These are phyloP conservation scores for Lagerstroemia speciosa DNA, from an alignment of 345 rosid genomes.

Conservation along the genomic window DNA sequence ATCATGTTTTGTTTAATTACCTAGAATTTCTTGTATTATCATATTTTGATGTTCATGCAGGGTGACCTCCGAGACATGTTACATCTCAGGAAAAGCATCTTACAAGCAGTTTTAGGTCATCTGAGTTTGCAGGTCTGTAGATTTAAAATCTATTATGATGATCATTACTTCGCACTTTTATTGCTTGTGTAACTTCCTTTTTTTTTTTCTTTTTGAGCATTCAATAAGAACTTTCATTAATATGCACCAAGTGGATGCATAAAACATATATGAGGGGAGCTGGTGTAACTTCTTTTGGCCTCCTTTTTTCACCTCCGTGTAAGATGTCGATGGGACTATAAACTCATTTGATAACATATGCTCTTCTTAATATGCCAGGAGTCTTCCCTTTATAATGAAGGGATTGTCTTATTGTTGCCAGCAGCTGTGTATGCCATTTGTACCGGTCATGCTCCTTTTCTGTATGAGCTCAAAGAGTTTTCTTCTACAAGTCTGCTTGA, in stretches of 20 bases:
- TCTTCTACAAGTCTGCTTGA: constrained; percentile 24
- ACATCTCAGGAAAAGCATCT: constrained; percentile 67
- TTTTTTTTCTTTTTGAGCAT: too few species aligned
- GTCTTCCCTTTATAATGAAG: constrained; percentile 37
- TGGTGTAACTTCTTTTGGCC: background rate
- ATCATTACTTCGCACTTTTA: background rate
- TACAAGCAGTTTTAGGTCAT: constrained; percentile 46
- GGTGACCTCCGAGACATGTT: constrained; percentile 67
- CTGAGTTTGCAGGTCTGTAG: constrained; percentile 60
- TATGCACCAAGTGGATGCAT: too few species aligned
- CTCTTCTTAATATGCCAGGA: constrained; percentile 30
- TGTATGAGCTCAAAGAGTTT: constrained; percentile 25
- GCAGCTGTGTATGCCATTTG: constrained; percentile 74
- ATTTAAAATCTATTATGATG: background rate
- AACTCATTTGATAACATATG: constrained; percentile 1
- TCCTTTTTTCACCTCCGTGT: background rate
- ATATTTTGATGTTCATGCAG: constrained; percentile 28
- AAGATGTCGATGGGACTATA: background rate
- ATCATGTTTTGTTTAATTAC: background rate
- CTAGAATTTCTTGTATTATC: background rate
- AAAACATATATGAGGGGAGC: too few species aligned
- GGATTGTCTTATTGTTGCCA: constrained; percentile 51
- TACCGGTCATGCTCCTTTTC: constrained; percentile 53
- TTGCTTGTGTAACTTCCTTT: background rate
- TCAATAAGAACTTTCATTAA: too few species aligned